Conservation (phyloP, 2,329 filamentous ascomycete genomes). For the Cladophialophora yegresii region DNA sequence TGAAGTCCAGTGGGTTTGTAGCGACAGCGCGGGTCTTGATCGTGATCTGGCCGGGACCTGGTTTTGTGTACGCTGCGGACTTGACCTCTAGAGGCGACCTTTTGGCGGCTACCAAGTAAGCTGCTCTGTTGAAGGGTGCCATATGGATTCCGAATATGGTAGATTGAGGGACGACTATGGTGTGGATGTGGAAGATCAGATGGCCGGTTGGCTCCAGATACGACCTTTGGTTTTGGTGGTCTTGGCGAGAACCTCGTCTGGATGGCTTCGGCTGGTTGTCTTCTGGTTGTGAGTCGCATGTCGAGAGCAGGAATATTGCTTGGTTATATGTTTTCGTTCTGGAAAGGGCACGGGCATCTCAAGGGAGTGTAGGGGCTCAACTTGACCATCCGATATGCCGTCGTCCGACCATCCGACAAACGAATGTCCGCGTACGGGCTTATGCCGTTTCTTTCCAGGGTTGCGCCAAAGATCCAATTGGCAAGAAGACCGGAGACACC, state of each 20-base stretch:
- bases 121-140: conserved; percentile 32
- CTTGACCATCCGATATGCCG: conserved; percentile 7
- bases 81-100: conserved; percentile 34
- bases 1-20: conserved; percentile 42
- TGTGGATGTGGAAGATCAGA: background rate
- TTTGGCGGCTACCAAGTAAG: conserved; percentile 29
- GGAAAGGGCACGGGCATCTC: background rate
- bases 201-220: background rate
- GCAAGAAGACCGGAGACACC: too few relatives aligned
- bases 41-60: conserved; percentile 34
- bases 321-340: background rate
- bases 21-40: conserved; percentile 37
- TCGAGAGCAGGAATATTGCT: background rate
- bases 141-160: background rate
- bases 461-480: too few relatives aligned
- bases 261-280: background rate
- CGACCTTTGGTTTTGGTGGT: background rate
- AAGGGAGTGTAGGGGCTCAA: background rate
- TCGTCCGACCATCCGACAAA: conserved; percentile 7
- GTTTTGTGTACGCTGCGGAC: conserved; percentile 23
- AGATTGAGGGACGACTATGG: background rate
- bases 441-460: background rate
- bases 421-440: background rate
- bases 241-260: background rate
- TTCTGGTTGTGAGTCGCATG: background rate